Conservation (phyloP, 1,284 basidiomycete genomes). For the Rhizopogon parksii region DNA sequence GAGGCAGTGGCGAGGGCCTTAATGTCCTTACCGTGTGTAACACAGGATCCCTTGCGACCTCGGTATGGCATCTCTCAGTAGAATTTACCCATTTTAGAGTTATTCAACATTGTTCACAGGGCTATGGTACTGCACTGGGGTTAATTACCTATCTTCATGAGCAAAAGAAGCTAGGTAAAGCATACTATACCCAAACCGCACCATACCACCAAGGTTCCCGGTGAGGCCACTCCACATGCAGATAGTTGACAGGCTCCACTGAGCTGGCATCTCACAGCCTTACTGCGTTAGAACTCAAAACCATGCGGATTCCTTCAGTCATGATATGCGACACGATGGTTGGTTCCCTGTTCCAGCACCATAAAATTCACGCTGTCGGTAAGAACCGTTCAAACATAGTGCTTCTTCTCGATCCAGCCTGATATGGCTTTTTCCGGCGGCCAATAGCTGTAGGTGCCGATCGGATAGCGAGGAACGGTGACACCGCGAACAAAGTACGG, state of each 20-base stretch:
- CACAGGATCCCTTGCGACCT: conserved; percentile 88
- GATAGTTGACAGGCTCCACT: not conserved
- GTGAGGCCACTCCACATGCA: conserved; percentile 29
- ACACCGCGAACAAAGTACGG: conserved; percentile 86
- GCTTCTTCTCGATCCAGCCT: not conserved
- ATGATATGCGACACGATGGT: conserved; percentile 97
- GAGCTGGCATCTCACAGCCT: conserved; percentile 39
- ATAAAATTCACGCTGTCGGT: conserved; percentile 84
- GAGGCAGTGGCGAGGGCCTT: conserved; percentile 45
- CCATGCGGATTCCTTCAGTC: conserved; percentile 74
- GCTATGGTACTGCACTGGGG: conserved; percentile 91
- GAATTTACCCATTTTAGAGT: not conserved
- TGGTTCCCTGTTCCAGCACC: conserved; percentile 83
- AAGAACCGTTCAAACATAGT: conserved; percentile 19
- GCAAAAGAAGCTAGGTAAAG: conserved; percentile 65
- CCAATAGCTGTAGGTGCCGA: conserved; percentile 72
- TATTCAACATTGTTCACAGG: conserved; percentile 38
- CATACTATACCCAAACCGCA: conserved; percentile 87
- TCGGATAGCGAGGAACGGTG: conserved; percentile 82
- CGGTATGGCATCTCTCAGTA: conserved; percentile 41
- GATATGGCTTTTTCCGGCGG: not conserved
- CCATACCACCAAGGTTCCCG: conserved; percentile 89
- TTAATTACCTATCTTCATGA: conserved; percentile 85
- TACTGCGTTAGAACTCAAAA: conserved; percentile 81
- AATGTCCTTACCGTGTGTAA: conserved; percentile 94